phyloP scores from a whole-genome alignment of 495 filamentous ascomycete genomes.

The Neurospora sp. region DNA sequence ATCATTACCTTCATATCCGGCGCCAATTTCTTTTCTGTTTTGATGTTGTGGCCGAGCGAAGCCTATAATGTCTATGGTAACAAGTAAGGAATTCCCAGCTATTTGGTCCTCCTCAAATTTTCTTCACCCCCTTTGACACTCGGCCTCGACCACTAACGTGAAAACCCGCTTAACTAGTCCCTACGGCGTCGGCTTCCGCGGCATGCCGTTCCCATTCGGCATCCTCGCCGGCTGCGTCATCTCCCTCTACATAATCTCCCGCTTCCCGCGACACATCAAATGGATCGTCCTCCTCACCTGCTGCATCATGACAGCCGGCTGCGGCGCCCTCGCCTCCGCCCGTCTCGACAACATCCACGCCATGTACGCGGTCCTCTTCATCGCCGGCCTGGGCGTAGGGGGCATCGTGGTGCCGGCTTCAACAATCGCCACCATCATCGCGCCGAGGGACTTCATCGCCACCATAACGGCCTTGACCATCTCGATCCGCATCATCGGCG shows the following conservation, averaged over 20 bases:
- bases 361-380: constrained; percentile 50
- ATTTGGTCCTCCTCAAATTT: background rate
- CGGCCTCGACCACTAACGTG: background rate
- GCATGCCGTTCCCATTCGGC: constrained; percentile 54
- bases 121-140: background rate
- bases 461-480: constrained; percentile 67
- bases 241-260: constrained; percentile 49
- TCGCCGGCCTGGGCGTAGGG: constrained; percentile 61
- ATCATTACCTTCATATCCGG: constrained; percentile 66
- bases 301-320: constrained; percentile 61
- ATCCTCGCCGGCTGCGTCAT: constrained; percentile 54
- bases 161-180: constrained; percentile 21
- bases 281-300: constrained; percentile 53
- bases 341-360: constrained; percentile 47
- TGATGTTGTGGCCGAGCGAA: constrained; percentile 67
- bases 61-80: constrained; percentile 68
- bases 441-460: constrained; percentile 61
- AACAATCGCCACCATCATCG: constrained; percentile 53
- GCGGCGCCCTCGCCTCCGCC: constrained; percentile 49
- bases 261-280: constrained; percentile 51
- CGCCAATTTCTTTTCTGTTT: constrained; percentile 64
- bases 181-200: constrained; percentile 54
- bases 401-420: constrained; percentile 61
- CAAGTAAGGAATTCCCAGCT: constrained; percentile 24
- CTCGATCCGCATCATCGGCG: constrained; percentile 60